Conservation (phyloP, 805 yeast genomes). For the Metschnikowia dekortorum region DNA sequence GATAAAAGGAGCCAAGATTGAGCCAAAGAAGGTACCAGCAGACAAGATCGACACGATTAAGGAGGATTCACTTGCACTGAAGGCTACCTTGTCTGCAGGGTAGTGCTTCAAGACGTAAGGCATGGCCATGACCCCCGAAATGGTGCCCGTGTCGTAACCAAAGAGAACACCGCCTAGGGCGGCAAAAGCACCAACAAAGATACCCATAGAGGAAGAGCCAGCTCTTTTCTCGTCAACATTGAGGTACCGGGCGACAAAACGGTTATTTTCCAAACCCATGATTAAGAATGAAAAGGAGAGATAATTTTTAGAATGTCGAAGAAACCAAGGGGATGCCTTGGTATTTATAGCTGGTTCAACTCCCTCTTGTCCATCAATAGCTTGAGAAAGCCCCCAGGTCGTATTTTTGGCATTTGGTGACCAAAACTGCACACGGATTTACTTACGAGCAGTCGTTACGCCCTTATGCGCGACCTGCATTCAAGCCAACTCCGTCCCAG, state of each 20-base stretch:
- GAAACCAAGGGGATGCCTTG: neutral
- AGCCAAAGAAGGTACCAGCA: constrained; percentile 41
- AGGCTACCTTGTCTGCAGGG: constrained; percentile 16
- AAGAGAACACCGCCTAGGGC: constrained; percentile 40
- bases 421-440: neutral
- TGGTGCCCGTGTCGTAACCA: constrained; percentile 43
- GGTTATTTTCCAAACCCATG: constrained; percentile 39
- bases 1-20: constrained; percentile 33
- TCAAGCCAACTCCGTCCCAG: neutral
- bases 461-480: neutral
- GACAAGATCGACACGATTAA: constrained; percentile 31
- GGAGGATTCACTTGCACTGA: constrained; percentile 21
- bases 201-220: constrained; percentile 40
- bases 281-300: neutral
- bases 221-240: constrained; percentile 45
- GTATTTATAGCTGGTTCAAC: neutral
- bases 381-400: neutral
- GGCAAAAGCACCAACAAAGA: constrained; percentile 37
- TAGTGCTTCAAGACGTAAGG: constrained; percentile 29
- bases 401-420: neutral
- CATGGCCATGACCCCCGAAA: constrained; percentile 41
- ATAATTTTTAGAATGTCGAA: neutral
- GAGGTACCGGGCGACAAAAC: constrained; percentile 29
- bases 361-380: neutral
- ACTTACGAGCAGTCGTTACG: neutral